Evolutionary conservation across 352 stramenopile species (phyloP).

Genomic region (Albugo laibachii): DNA sequence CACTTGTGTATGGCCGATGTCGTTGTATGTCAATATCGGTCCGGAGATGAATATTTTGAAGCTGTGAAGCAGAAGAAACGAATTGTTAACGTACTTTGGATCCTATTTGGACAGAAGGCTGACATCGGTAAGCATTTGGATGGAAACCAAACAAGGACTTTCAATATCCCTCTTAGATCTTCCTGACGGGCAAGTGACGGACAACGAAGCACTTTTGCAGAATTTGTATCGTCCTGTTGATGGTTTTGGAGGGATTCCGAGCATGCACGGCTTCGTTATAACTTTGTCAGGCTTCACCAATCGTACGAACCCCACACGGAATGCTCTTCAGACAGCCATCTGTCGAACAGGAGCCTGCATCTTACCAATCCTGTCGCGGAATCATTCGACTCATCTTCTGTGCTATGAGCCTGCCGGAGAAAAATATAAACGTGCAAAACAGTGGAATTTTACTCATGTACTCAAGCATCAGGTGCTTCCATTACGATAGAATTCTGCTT

Average conservation of each 20-base stretch:
- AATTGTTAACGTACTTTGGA: conserved; percentile 66
- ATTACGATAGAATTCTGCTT: neutral
- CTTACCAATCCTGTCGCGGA: conserved; percentile 57
- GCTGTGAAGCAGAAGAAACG: conserved; percentile 44
- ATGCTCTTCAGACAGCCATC: conserved; percentile 72
- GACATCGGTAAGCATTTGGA: conserved; percentile 9
- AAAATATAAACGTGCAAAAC: conserved; percentile 73
- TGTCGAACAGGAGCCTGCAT: conserved; percentile 67
- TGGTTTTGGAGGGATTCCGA: conserved; percentile 38
- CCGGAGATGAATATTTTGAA: conserved; percentile 64
- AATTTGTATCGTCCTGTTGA: conserved; percentile 33
- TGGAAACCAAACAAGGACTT: conserved; percentile 5
- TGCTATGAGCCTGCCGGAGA: conserved; percentile 59
- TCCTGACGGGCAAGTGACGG: neutral
- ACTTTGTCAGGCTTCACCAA: conserved; percentile 71
- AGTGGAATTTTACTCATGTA: conserved; percentile 65
- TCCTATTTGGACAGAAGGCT: conserved; percentile 26
- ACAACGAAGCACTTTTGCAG: conserved; percentile 11
- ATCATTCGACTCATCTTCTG: conserved; percentile 64
- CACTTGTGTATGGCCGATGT: conserved; percentile 1
- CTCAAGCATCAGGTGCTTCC: conserved; percentile 48
- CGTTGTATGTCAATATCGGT: conserved; percentile 61
- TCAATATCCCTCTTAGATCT: conserved; percentile 3
- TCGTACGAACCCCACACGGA: conserved; percentile 43
- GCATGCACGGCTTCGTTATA: conserved; percentile 66